Evolutionary conservation across 2,329 filamentous ascomycete genomes (phyloP), one percentile per base, ranked within the genome.

Genomic region (Colletotrichum lentis): DNA sequence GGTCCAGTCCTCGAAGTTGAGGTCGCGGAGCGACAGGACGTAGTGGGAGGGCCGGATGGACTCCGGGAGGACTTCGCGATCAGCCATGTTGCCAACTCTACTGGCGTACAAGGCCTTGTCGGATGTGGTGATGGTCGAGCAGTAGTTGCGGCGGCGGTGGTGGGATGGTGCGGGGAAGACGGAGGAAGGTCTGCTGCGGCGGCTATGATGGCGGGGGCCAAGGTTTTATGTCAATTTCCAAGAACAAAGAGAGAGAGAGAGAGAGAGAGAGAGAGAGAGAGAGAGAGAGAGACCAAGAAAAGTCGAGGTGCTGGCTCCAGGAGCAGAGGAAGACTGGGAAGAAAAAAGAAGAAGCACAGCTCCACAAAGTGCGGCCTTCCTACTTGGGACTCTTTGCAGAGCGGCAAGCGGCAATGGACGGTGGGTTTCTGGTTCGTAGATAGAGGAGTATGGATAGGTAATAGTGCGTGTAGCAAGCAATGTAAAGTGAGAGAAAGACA

Each of bases 21-120:
- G 83, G 73, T 96, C 90, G 76, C 85, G 88, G 73, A 99, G 86
- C 64, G 90, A 93, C 72, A 99, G 84, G 75, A 88, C 84, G 81
- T 99, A 99, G 82, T 98, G 93, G 70, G 85, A 83, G 2, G 96
- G 94, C 82, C 93, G 95, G 77, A 95, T 88, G 72, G 79, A 80
- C 74, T 83, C 82, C 55, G 88, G 87, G 70, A 90, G 85, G 71
- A 88, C 83, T 69, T 90, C 87, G 76, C 88, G 83, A 78, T 90
- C 87, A 59, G 82, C 78, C 83, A 88, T 88, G 73, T 72, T 76
- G 67, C 69, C 62, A 46, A 73, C 69, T 59, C 69, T 68, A 63
- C 71, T 72, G 62, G 73, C 68, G 68, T 72, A 71, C 18, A 74
- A 50, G 10, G 73, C 72, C 65, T 71, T 70, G 60, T 69, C 62